phyloP scores from a whole-genome alignment of 2,329 filamentous ascomycete genomes.

The Myriosclerotinia duriaeana region DNA sequence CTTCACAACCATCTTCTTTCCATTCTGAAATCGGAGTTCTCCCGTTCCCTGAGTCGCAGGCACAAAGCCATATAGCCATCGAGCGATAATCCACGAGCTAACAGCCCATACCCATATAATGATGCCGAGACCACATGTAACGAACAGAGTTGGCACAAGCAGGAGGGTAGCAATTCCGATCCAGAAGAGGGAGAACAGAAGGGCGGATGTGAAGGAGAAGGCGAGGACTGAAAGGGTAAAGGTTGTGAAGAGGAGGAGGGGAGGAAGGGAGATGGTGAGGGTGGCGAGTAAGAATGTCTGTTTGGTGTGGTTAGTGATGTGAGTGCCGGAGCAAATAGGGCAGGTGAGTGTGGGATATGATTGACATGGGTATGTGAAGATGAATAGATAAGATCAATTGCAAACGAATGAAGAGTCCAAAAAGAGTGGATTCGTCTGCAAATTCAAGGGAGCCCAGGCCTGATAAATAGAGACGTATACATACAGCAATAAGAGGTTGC shows the following conservation, averaged over 20 bases:
- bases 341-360: background rate
- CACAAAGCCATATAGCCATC: slow-evolving; percentile 47
- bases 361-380: slow-evolving; percentile 1
- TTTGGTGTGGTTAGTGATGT: slow-evolving; percentile 5
- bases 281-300: slow-evolving; percentile 70
- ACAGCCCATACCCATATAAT: slow-evolving; percentile 68
- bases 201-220: slow-evolving; percentile 60
- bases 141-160: slow-evolving; percentile 66
- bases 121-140: slow-evolving; percentile 61
- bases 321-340: background rate
- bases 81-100: slow-evolving; percentile 54
- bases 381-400: background rate
- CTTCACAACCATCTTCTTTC: slow-evolving; percentile 31
- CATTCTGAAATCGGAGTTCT: slow-evolving; percentile 31
- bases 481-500: slow-evolving; percentile 69
- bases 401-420: background rate
- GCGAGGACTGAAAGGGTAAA: slow-evolving; percentile 64
- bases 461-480: slow-evolving; percentile 37
- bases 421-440: background rate
- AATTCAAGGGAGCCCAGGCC: background rate
- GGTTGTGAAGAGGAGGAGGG: slow-evolving; percentile 65
- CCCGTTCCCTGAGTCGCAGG: slow-evolving; percentile 30
- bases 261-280: slow-evolving; percentile 62
- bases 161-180: slow-evolving; percentile 65
- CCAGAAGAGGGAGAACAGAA: slow-evolving; percentile 68